These are phyloP conservation scores for Ceriops zippeliana DNA, from an alignment of 345 rosid species.

Conservation along the genomic window DNA sequence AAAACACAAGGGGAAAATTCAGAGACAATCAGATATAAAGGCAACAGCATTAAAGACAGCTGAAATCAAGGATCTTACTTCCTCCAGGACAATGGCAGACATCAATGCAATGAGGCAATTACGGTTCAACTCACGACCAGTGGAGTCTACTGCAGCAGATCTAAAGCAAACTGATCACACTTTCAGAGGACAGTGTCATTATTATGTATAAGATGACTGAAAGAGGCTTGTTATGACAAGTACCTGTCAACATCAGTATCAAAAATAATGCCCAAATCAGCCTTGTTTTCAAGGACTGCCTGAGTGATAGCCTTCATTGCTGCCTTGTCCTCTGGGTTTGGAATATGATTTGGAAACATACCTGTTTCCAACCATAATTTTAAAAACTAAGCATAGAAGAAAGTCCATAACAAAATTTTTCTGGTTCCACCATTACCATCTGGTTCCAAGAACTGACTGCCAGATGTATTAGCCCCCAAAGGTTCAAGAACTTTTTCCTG, in stretches of 20 bases:
- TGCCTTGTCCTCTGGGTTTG: constrained; percentile 92
- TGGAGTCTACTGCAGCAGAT: constrained; percentile 99
- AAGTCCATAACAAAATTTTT: constrained; percentile 11
- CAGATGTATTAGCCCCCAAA: constrained; percentile 83
- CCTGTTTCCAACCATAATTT: constrained; percentile 41
- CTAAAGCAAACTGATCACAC: constrained; percentile 27
- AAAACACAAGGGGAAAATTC: constrained; percentile 11
- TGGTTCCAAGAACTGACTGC: constrained; percentile 97
- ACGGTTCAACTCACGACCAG: constrained; percentile 83
- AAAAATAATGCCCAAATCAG: constrained; percentile 95
- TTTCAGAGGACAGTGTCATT: neutral
- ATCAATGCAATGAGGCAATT: constrained; percentile 86
- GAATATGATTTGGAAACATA: constrained; percentile 94
- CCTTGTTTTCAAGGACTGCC: constrained; percentile 87
- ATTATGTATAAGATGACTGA: neutral
- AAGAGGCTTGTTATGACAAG: neutral
- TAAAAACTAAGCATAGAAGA: constrained; percentile 6
- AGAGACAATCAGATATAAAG: neutral
- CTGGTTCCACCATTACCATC: constrained; percentile 51
- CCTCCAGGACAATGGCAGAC: constrained; percentile 93
- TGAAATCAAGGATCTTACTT: constrained; percentile 47
- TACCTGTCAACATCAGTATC: constrained; percentile 99
- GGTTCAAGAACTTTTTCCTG: constrained; percentile 97
- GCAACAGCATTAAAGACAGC: constrained; percentile 9
- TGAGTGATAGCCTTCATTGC: constrained; percentile 87